Base-by-base conservation (phyloP, 176 grass and related monocot species). In the Cocos nucifera region DNA sequence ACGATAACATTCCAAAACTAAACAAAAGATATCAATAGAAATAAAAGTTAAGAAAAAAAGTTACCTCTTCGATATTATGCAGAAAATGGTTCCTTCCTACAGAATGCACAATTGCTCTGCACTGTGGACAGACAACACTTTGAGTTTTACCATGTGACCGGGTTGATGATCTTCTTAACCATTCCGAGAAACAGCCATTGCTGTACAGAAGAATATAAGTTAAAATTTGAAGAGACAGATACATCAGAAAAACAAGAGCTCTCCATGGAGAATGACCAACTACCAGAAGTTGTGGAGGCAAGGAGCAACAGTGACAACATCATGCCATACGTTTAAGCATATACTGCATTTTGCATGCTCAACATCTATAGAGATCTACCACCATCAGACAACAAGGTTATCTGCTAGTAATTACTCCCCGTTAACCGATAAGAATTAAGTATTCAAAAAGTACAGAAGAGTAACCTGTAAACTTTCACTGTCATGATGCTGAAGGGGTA, bases 311-410 rank as follows among this genome's bases (percentile, higher is more conserved):
- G 87, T 97, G 60, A 97, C 84, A 88, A 97, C 93, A 78, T 92
- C 93, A 76, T 97, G 93, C 93, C 93, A 97, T 76, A 92, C 44
- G 75, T 83, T 97, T 69, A 97, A 78, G 53, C 93, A 97, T 85
- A 92, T 97, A 76, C 93, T 92, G 80, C 93, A 97, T 78, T 97
- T 97, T 79, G 93, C 87, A 74, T 85, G 85, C 51, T 97, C 93
- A 32, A 92, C 59, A 80, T 97, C 84, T 49, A 97, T 53, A 32
- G 83, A 63, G 66, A 97, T 85, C 93, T 96, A 69, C 22, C 24
- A 85, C 54, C 15, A 51, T 23, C 53, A 72, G 48, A 54, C 22
- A 35, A 7, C 29, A 55, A 56, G 17, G 12, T 55, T 9, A 44
- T 44, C 35, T 44, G 35, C 10, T 44, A 44, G 35, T 44, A 44